Conservation (phyloP, 164 flowering plant genomes). For the Stephania yunnanensis region DNA sequence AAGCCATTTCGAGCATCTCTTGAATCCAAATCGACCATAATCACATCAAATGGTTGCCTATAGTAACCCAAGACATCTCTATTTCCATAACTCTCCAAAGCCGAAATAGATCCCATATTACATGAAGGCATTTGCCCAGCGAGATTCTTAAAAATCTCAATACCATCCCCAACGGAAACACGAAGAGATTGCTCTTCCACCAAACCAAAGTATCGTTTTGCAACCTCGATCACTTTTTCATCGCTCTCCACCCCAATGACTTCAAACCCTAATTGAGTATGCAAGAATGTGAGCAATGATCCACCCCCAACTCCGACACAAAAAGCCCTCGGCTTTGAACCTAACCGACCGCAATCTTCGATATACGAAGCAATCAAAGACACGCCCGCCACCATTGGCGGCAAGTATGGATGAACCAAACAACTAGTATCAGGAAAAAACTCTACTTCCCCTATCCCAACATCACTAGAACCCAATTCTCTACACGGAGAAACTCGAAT, state of each 20-base stretch:
- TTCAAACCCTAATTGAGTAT: conserved; percentile 44
- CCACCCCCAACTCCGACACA: conserved; percentile 94
- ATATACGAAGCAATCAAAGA: conserved; percentile 36
- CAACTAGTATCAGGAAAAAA: conserved; percentile 37
- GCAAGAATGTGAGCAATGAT: conserved; percentile 58
- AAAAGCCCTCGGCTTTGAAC: conserved; percentile 50
- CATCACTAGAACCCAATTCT: not conserved
- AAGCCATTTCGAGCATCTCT: conserved; percentile 46
- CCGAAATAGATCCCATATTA: not conserved
- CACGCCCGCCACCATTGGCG: conserved; percentile 78
- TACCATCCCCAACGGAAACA: conserved; percentile 57
- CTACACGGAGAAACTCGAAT: conserved; percentile 36
- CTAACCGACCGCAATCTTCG: conserved; percentile 27
- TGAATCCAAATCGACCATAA: conserved; percentile 88
- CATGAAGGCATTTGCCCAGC: conserved; percentile 4
- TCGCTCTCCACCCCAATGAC: conserved; percentile 77
- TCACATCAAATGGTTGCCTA: conserved; percentile 40
- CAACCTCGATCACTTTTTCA: conserved; percentile 52
- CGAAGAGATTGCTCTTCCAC: conserved; percentile 30
- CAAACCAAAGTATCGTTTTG: conserved; percentile 59
- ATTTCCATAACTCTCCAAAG: not conserved
- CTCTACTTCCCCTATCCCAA: conserved; percentile 19
- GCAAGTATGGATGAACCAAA: conserved; percentile 74
- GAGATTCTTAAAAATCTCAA: conserved; percentile 35
- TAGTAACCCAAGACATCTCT: conserved; percentile 1